A percentile compares a stretch with the other conserved stretches of the same genome.
Evolutionary conservation across 805 yeast species (phyloP).

Genomic region (Millerozyma miso): DNA sequence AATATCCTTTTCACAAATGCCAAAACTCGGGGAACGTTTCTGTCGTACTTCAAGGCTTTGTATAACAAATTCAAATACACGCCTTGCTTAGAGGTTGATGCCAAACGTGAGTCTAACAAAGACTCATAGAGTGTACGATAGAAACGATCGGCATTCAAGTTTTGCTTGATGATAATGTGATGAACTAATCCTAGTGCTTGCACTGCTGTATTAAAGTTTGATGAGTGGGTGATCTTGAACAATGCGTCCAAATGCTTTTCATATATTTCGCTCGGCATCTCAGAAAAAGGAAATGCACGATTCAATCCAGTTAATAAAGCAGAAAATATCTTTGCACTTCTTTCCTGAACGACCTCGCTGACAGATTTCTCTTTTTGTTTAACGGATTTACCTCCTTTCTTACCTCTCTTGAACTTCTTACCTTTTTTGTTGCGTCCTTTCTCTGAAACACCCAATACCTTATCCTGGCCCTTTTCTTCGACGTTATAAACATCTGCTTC

Average conservation of each 20-base stretch:
- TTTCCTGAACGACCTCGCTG: slow-evolving; percentile 67
- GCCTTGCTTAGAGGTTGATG: slow-evolving; percentile 87
- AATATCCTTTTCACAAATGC: slow-evolving; percentile 89
- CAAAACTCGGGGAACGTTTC: slow-evolving; percentile 57
- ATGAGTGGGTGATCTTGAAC: slow-evolving; percentile 86
- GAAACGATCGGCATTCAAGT: slow-evolving; percentile 60
- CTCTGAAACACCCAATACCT: slow-evolving; percentile 49
- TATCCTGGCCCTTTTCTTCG: slow-evolving; percentile 33
- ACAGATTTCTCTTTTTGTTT: slow-evolving; percentile 58
- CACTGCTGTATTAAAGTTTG: slow-evolving; percentile 89
- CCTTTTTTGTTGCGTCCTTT: slow-evolving; percentile 52
- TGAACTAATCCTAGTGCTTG: slow-evolving; percentile 86
- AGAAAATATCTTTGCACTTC: slow-evolving; percentile 76
- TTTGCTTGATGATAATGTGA: slow-evolving; percentile 67
- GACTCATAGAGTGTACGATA: slow-evolving; percentile 89
- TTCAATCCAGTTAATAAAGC: slow-evolving; percentile 92
- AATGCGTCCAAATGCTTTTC: slow-evolving; percentile 77
- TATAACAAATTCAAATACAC: slow-evolving; percentile 82
- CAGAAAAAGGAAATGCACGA: slow-evolving; percentile 91
- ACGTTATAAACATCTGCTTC: slow-evolving; percentile 52
- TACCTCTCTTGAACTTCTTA: slow-evolving; percentile 74
- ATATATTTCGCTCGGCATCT: slow-evolving; percentile 65
- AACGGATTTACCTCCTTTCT: slow-evolving; percentile 82
- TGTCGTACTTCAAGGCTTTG: slow-evolving; percentile 75
- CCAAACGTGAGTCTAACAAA: slow-evolving; percentile 76